phyloP scores from a whole-genome alignment of 495 filamentous ascomycete species.

The Penicillium herquei region DNA sequence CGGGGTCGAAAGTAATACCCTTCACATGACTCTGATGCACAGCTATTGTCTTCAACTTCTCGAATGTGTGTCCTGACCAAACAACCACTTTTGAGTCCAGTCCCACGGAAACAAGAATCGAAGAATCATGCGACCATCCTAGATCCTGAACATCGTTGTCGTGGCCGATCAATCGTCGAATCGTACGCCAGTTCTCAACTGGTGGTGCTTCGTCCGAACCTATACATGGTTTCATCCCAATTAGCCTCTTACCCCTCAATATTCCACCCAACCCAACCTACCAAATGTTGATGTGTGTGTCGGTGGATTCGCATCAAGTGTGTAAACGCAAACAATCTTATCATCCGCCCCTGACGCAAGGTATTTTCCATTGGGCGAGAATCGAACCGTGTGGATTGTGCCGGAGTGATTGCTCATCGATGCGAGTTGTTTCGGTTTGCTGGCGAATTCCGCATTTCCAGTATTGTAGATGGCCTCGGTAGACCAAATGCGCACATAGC shows the following conservation, averaged over 20 bases:
- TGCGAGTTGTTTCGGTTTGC: conserved; percentile 87
- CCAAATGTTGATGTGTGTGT: conserved; percentile 73
- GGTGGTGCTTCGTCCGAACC: conserved; percentile 89
- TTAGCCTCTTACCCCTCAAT: conserved; percentile 4
- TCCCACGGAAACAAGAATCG: conserved; percentile 91
- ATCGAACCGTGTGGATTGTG: conserved; percentile 94
- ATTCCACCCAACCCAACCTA: conserved; percentile 34
- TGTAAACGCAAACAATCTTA: conserved; percentile 96
- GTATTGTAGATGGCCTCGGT: conserved; percentile 87
- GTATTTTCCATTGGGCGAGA: conserved; percentile 89
- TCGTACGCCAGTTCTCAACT: conserved; percentile 95
- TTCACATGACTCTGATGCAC: conserved; percentile 97
- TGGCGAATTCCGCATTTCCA: conserved; percentile 59
- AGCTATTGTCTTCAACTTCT: conserved; percentile 89
- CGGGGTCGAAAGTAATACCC: conserved; percentile 96
- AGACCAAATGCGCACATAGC: conserved; percentile 96
- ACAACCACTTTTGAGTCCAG: conserved; percentile 97
- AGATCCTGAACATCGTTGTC: conserved; percentile 99
- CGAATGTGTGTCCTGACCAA: conserved; percentile 96
- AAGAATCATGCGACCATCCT: conserved; percentile 95
- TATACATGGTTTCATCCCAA: conserved; percentile 23
- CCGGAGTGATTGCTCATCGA: conserved; percentile 98
- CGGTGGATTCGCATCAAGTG: conserved; percentile 77
- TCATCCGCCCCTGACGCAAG: conserved; percentile 96
- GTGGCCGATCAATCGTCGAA: conserved; percentile 88